phyloP scores from a whole-genome alignment of 768 basidiomycete genomes.

The Panaeolus cyanescens region DNA sequence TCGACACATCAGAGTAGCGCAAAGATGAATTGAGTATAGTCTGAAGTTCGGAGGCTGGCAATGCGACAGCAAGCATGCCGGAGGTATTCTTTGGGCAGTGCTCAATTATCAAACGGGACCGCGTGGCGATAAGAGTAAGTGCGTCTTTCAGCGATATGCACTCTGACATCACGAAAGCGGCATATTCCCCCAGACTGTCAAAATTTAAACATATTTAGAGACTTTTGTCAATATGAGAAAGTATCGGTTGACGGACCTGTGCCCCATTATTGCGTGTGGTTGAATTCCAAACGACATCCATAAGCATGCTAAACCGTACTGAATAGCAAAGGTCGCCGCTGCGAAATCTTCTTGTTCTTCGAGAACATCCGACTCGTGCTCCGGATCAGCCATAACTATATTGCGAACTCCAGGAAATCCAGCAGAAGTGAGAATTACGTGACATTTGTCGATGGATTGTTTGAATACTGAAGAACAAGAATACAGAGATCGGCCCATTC shows the following conservation, averaged over 20 bases:
- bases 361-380: background rate
- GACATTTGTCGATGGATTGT: conserved; percentile 57
- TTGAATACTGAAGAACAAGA: conserved; percentile 47
- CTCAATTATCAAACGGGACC: conserved; percentile 57
- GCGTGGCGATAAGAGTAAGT: conserved; percentile 54
- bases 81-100: conserved; percentile 46
- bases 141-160: conserved; percentile 60
- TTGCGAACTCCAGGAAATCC: conserved; percentile 55
- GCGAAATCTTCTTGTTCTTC: conserved; percentile 44
- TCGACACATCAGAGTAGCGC: conserved; percentile 38
- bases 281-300: conserved; percentile 72
- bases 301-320: conserved; percentile 61
- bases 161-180: conserved; percentile 64
- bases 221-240: conserved; percentile 1
- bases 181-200: conserved; percentile 73
- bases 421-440: conserved; percentile 44
- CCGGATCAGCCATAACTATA: conserved; percentile 35
- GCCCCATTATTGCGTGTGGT: conserved; percentile 66
- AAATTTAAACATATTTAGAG: conserved; percentile 14
- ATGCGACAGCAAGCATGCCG: conserved; percentile 64
- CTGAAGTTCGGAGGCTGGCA: conserved; percentile 34
- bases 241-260: conserved; percentile 52
- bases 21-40: conserved; percentile 32
- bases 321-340: conserved; percentile 57
- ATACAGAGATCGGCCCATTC: conserved; percentile 67